phyloP scores from a whole-genome alignment of 1,284 basidiomycete species.

The Cutaneotrichosporon spelunceum region DNA sequence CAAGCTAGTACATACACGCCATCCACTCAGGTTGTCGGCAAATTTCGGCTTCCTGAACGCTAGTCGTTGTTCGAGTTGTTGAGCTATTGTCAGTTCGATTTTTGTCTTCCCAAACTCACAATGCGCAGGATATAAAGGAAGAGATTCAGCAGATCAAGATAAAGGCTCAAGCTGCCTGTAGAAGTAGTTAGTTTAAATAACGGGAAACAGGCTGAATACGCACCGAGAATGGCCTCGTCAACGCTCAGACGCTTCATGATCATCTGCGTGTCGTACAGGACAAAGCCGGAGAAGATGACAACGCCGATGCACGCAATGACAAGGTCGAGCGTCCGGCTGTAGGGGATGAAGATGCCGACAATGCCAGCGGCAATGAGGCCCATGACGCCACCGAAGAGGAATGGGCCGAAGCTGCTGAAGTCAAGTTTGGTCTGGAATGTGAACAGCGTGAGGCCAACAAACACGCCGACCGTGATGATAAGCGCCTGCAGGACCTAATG shows the following conservation, averaged over 20 bases:
- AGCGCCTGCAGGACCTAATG: constrained; percentile 56
- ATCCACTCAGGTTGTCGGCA: too few species aligned
- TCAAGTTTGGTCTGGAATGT: constrained; percentile 54
- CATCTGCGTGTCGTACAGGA: constrained; percentile 50
- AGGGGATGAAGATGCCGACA: constrained; percentile 51
- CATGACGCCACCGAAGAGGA: constrained; percentile 49
- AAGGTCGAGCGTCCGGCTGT: constrained; percentile 49
- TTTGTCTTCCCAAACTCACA: constrained; percentile 22
- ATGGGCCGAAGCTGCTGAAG: constrained; percentile 48
- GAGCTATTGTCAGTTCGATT: constrained; percentile 3
- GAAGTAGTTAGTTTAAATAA: too few species aligned
- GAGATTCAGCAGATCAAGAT: constrained; percentile 46
- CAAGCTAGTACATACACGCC: too few species aligned
- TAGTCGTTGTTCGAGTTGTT: constrained; percentile 9
- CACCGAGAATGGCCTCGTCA: constrained; percentile 47
- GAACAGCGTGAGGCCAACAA: constrained; percentile 57
- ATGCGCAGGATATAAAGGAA: constrained; percentile 49
- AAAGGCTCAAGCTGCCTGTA: constrained; percentile 27
- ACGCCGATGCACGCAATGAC: constrained; percentile 46
- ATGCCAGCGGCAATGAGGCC: constrained; percentile 45
- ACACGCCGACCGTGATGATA: constrained; percentile 57
- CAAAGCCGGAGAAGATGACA: constrained; percentile 50
- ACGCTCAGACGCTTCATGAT: constrained; percentile 52
- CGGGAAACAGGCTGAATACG: background rate
- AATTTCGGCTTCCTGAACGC: too few species aligned